Base-by-base conservation (phyloP, 2,329 filamentous ascomycete genomes). In the Alternaria conjuncta region DNA sequence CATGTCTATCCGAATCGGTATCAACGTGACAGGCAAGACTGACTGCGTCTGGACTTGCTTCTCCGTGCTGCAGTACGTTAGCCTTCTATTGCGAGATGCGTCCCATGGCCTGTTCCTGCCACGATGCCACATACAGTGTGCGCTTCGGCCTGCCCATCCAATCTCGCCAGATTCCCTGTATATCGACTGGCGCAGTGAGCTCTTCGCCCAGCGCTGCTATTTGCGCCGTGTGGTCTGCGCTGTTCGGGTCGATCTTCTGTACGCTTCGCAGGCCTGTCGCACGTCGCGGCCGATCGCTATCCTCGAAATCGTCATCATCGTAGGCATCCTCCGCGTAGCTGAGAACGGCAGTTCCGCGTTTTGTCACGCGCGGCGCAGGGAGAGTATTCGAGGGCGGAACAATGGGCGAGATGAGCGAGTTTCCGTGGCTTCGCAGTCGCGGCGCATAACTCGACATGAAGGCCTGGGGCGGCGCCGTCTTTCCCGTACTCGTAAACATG, bases 311-410 rank as follows among this genome's bases (percentile, higher is more conserved):
- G 66, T 93, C 92, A 60, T 90, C 94, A 70, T 97, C 95, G 76
- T 91, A 97, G 50, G 94, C 94, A 79, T 98, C 95, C 79, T 99
- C 96, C 23, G 96, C 95, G 78, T 99, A 99, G 83, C 97, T 99
- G 82, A 98, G 96, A 67, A 95, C 92, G 32, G 93, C 96, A 2
- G 96, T 98, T 61, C 96, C 96, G 81, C 96, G 91, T 84, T 99
- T 98, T 9, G 96, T 98, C n/a, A 92, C 97, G 78, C 95, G 89
- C 72, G 92, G 83, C 43, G 90, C 88, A 23, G 89, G 90, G 3
- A 88, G 80, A n/a, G 88, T 86, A 61, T 90, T 86, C 66, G 89
- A 89, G 59, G 87, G 87, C 67, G 91, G 92, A 65, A 95, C 87
- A 66, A 96, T 89, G 36, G 95, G 94, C 23, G 92, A 93, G 65